Base-by-base conservation (phyloP, 345 rosid species). In the Murraya koenigii region DNA sequence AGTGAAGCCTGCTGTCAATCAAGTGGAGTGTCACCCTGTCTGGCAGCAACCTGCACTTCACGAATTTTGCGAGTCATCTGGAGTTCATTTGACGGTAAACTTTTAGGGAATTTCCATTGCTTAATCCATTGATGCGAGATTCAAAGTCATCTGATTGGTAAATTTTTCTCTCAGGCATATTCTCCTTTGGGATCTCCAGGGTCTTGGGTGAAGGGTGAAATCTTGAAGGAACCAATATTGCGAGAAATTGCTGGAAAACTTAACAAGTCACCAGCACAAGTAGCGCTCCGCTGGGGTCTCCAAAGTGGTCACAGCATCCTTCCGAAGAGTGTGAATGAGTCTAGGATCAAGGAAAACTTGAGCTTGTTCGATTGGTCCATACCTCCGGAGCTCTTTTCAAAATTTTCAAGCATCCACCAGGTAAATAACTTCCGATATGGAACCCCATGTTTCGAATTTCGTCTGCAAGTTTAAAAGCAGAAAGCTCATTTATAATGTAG, bases 21-120 rank as follows among this genome's bases (percentile, higher is more conserved):
- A 88, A 81, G 92, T 86, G 8, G 94, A 88, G 71, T 84, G 91
- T 80, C 87, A 88, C 70, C 88, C 89, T 19, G 91, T 83, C 10
- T 90, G 94, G 94, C 88, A 88, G 86, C 92, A 88, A 71, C 83
- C 90, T 38, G 81, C 52, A 1, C 85, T 90, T 61, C 94, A 87
- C 63, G 77, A 79, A 26, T 79, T 88, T 54, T 90, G 94, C 88
- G 83, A 86, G 75, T 88, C 88, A 11, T 76, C 81, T 3, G 88
- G 89, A 49, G 86, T 90, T 72, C 87, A 82, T 78, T 79, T 90
- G 77, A 75, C 94, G 76, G 94, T 88, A 82, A 58, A 1, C 7
- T 23, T 19, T 39, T 0, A 3, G 2, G 17, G 19, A 22, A 25
- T 35, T 44, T 66, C 62, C 14, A 6, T 0, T 9, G 22, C 8